A percentile compares a stretch with the other conserved stretches of the same genome.
Conservation (phyloP, 1,139 yeast species). For the Candida tunisiensis region DNA sequence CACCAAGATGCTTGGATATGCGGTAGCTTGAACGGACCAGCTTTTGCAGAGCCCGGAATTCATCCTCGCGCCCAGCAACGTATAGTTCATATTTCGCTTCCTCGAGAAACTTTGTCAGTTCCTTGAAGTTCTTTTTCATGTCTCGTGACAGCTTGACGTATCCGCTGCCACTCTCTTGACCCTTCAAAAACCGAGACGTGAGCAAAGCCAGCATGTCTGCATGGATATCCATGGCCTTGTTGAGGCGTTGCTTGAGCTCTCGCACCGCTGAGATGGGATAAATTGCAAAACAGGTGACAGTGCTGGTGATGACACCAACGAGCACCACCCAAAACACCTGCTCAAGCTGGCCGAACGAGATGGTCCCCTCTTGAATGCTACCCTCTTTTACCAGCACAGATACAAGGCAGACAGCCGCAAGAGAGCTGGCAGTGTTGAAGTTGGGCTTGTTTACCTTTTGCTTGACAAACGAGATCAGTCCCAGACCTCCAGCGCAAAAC, state of each 20-base stretch:
- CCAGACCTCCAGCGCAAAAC: constrained; percentile 40
- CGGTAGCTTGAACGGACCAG: constrained; percentile 37
- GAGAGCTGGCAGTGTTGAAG: constrained; percentile 66
- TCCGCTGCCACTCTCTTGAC: constrained; percentile 27
- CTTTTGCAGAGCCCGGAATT: constrained; percentile 28
- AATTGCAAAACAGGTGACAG: constrained; percentile 36
- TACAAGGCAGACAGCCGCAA: constrained; percentile 57
- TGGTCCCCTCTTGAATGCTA: constrained; percentile 38
- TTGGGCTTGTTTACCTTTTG: constrained; percentile 51
- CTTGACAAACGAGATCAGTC: constrained; percentile 51
- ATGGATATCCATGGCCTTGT: constrained; percentile 36
- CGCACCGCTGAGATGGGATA: constrained; percentile 50
- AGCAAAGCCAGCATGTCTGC: constrained; percentile 34
- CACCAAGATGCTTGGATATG: constrained; percentile 44
- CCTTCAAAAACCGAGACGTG: constrained; percentile 37
- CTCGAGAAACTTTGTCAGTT: constrained; percentile 29
- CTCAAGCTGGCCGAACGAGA: constrained; percentile 40
- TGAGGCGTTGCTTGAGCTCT: constrained; percentile 29
- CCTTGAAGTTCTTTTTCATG: constrained; percentile 25
- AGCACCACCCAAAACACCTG: constrained; percentile 44
- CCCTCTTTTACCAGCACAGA: constrained; percentile 70
- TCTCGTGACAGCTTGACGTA: constrained; percentile 23
- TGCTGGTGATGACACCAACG: constrained; percentile 45
- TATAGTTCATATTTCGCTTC: constrained; percentile 50
- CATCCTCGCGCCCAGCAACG: constrained; percentile 35